Conservation (phyloP, 768 basidiomycete species). For the Hortiboletus flavorubellus region DNA sequence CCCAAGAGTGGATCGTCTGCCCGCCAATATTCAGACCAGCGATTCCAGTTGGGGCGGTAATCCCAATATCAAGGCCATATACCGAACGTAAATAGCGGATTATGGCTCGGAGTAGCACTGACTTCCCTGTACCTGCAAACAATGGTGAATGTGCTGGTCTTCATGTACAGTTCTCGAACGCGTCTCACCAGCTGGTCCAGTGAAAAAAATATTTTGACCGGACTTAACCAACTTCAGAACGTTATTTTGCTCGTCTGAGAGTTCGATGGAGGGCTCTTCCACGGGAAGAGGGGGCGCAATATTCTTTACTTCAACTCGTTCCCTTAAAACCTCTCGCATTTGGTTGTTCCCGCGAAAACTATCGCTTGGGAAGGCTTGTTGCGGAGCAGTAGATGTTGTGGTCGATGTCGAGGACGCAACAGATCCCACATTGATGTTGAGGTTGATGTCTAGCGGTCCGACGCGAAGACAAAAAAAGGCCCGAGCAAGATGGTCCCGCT, state of each 20-base stretch:
- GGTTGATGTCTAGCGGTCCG: slow-evolving; percentile 15
- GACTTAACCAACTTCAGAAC: slow-evolving; percentile 47
- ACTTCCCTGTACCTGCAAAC: slow-evolving; percentile 62
- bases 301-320: neutral
- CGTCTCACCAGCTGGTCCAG: slow-evolving; percentile 63
- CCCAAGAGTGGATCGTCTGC: slow-evolving; percentile 62
- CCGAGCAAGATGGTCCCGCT: neutral
- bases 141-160: neutral
- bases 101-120: slow-evolving; percentile 62
- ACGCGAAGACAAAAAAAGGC: neutral
- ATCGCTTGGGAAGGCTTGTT: neutral
- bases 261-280: slow-evolving; percentile 14
- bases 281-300: neutral
- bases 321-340: neutral
- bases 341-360: neutral
- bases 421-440: slow-evolving; percentile 5
- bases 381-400: neutral
- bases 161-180: neutral
- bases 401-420: slow-evolving; percentile 6
- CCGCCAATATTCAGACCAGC: slow-evolving; percentile 73
- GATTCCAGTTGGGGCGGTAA: slow-evolving; percentile 66
- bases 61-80: slow-evolving; percentile 37
- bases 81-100: slow-evolving; percentile 41
- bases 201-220: slow-evolving; percentile 67
- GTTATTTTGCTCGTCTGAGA: slow-evolving; percentile 39